Base-by-base conservation (phyloP, 2,329 filamentous ascomycete species). In the Penicillium verrucosum region DNA sequence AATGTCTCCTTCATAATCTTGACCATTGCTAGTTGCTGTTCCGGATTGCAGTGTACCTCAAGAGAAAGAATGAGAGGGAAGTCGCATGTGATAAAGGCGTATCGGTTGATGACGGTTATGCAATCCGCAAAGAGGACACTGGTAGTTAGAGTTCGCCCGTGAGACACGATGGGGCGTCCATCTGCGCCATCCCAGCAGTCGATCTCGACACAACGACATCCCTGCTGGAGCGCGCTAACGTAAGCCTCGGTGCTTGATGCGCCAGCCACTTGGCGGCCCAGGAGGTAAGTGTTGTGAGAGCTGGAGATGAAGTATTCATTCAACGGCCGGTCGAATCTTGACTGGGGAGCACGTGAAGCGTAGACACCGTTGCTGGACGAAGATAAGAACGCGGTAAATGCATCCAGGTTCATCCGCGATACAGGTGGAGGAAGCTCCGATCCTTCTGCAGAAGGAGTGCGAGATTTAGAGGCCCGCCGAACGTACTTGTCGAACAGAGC, bases 251-350 rank as follows among this genome's bases (percentile, higher is more conserved):
- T 89, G 69, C 92, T 97, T 2, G 94, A 97, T 43, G 89, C 85
- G 29, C 93, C 93, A 11, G 87, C 89, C 2, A 97, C 87, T 73
- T 99, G 94, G 52, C 92, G 87, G 14, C 94, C 94, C 5, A 95
- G 81, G 0, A 99, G 86, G 69, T 99, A 99, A 0, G 94, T 99
- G 75, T 99, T 99, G 80, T 99, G 94, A 1, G 94, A 97, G 78
- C 92, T 97, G 1, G 93, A 97, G 64, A 99, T 94, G 78, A 92
- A 97, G 75, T 99, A 99, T 71, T 97, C 93, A 71, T 96, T 96
- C 72, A 97, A 79, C 0, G 94, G 94, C 25, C 89, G 85, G 69
- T 96, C 86, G 53, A 97, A 84, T 6, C 79, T 79, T 54, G 86
- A 85, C 29, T 85, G 77, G 12, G 82, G 75, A n/a, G 84, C 82